Conservation (phyloP, 345 rosid genomes). For the Arabidopsis arenosa region DNA sequence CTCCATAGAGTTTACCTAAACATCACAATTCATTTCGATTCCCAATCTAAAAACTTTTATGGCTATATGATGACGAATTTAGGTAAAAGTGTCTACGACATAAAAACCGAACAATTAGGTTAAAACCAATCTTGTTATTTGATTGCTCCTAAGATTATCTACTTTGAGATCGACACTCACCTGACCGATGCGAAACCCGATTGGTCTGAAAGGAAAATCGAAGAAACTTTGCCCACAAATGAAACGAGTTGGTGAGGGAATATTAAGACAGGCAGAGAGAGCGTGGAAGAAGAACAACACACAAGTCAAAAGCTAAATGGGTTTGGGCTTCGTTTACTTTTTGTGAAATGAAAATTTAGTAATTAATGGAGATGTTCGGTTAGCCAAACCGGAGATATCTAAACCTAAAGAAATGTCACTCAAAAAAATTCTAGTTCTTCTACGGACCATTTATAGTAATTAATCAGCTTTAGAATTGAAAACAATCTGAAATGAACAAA, state of each 20-base stretch:
- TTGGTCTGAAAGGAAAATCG: neutral
- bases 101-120: neutral
- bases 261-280: neutral
- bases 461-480: too few species aligned
- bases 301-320: conserved; percentile 25
- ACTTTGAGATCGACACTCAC: conserved; percentile 21
- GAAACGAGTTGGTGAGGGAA: conserved; percentile 9
- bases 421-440: too few species aligned
- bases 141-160: neutral
- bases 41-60: neutral
- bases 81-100: neutral
- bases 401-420: too few species aligned
- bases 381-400: conserved; percentile 8
- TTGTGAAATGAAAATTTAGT: neutral
- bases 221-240: neutral
- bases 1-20: neutral
- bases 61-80: neutral
- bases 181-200: conserved; percentile 6
- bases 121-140: neutral
- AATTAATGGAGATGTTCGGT: neutral
- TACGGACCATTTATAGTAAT: too few species aligned
- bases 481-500: neutral
- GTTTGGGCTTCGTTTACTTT: conserved; percentile 16
- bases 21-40: conserved; percentile 5
- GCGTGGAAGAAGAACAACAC: neutral